Evolutionary conservation across 495 filamentous ascomycete genomes (phyloP), one percentile per base, ranked within the genome.

Genomic region (Aspergillus nidulans): DNA sequence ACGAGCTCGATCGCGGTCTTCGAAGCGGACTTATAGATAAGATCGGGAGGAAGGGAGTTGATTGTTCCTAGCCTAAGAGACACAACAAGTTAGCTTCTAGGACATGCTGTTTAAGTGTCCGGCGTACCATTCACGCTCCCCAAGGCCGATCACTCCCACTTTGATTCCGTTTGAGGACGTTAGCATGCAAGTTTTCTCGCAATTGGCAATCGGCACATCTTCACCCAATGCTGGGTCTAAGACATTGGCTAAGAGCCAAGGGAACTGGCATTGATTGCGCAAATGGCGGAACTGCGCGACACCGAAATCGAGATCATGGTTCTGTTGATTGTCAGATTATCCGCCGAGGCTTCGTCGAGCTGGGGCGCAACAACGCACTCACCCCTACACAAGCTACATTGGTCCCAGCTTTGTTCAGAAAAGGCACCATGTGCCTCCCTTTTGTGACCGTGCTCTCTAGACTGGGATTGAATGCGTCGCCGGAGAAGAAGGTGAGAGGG

Each of bases 251-350:
- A 94, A 74, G 1, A 96, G 81, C 91, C 91, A 96, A 2, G 91
- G 91, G 55, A 96, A 96, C 18, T 76, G 75, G 74, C 90, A 94
- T 62, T 89, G 83, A 5, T 76, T 74, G 7, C 83, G 79, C 18
- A 96, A 71, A 65, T 92, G 77, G 19, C 78, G 80, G 64, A 89
- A 88, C 63, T 95, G 90, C 9, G 74, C 68, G 18, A 92, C 86
- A n/a, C 91, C 91, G 63, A 96, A 96, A 68, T 96, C 91, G 34
- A 96, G 83, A 65, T 96, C 91, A 68, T 96, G 91, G 65, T 96
- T 96, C 81, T 84, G 55, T 48, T 25, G 12, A 56, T 32, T 63
- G 58, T 55, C 39, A 36, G 34, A 23, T 20, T 9, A 16, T 30
- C 53, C 18, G 21, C 39, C 51, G 32, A 48, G 16, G 12, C 10